These are phyloP conservation scores for Sclerotinia minor DNA, from an alignment of 2,329 filamentous ascomycete species.

Conservation along the genomic window DNA sequence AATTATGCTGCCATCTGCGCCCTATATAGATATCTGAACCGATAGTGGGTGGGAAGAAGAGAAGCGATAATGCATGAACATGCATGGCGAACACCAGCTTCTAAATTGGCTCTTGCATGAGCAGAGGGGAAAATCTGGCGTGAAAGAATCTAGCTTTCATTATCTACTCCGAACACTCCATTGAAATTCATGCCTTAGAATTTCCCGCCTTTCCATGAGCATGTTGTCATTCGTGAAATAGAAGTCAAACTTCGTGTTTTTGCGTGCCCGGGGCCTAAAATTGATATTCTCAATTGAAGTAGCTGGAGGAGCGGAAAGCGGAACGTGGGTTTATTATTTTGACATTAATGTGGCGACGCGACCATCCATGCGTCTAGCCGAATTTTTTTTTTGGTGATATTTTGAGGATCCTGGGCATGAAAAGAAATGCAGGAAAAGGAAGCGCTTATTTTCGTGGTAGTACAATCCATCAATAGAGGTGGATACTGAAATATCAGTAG, in stretches of 20 bases:
- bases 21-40: not conserved
- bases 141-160: conserved; percentile 10
- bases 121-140: conserved; percentile 11
- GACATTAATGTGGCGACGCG: conserved; percentile 25
- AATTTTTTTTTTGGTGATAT: conserved; percentile 21
- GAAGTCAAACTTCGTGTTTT: not conserved
- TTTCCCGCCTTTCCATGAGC: not conserved
- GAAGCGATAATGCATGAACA: conserved; percentile 21
- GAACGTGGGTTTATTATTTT: conserved; percentile 25
- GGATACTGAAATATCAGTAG: conserved; percentile 12
- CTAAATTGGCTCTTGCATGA: conserved; percentile 20
- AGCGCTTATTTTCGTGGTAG: conserved; percentile 21
- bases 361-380: conserved; percentile 23
- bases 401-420: conserved; percentile 6
- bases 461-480: conserved; percentile 20
- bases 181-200: conserved; percentile 8
- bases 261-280: not conserved
- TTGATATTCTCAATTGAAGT: not conserved
- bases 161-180: conserved; percentile 20
- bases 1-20: conserved; percentile 5
- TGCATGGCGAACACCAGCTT: conserved; percentile 18
- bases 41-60: conserved; percentile 1
- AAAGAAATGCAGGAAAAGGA: conserved; percentile 22
- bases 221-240: conserved; percentile 5
- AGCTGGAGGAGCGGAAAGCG: conserved; percentile 10